Conservation (phyloP, 192 early-diverging fungal genomes). For the Coemansia biformis region DNA sequence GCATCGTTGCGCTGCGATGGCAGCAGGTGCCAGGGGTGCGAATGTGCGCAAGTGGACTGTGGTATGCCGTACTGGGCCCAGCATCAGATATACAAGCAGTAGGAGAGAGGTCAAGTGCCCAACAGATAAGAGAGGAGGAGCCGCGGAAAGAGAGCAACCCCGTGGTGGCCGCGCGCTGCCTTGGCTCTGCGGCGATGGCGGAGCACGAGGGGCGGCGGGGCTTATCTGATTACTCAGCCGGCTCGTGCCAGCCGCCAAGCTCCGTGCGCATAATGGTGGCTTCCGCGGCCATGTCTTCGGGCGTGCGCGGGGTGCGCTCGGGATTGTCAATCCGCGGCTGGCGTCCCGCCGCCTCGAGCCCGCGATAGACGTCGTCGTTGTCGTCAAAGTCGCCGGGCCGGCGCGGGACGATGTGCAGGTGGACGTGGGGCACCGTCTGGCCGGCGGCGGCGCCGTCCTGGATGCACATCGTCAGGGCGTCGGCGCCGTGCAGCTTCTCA, state of each 20-base stretch:
- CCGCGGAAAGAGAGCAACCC: not conserved
- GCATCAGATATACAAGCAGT: not conserved
- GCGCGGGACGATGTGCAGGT: constrained; percentile 88
- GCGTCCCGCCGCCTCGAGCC: constrained; percentile 55
- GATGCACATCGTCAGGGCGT: constrained; percentile 73
- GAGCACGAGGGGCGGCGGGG: not conserved
- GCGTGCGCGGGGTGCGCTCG: constrained; percentile 62
- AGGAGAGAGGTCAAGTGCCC: too few relatives aligned
- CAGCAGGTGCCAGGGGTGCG: not conserved
- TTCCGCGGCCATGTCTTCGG: constrained; percentile 70
- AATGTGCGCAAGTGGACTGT: too few relatives aligned
- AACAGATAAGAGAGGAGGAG: too few relatives aligned
- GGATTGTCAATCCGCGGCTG: constrained; percentile 58
- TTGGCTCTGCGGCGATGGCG: too few relatives aligned
- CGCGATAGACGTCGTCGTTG: constrained; percentile 86
- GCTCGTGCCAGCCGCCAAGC: constrained; percentile 17
- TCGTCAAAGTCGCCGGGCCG: constrained; percentile 68
- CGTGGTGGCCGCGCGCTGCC: too few relatives aligned
- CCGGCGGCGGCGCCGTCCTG: constrained; percentile 71
- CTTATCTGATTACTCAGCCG: constrained; percentile 11
- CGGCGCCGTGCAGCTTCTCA: constrained; percentile 65
- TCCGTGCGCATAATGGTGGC: constrained; percentile 27
- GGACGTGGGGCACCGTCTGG: constrained; percentile 84
- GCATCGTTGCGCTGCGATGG: not conserved
- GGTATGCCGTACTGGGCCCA: too few relatives aligned